These are phyloP conservation scores for Amphicarpaea edgeworthii DNA, from an alignment of 306 rosid genomes.

Conservation along the genomic window DNA sequence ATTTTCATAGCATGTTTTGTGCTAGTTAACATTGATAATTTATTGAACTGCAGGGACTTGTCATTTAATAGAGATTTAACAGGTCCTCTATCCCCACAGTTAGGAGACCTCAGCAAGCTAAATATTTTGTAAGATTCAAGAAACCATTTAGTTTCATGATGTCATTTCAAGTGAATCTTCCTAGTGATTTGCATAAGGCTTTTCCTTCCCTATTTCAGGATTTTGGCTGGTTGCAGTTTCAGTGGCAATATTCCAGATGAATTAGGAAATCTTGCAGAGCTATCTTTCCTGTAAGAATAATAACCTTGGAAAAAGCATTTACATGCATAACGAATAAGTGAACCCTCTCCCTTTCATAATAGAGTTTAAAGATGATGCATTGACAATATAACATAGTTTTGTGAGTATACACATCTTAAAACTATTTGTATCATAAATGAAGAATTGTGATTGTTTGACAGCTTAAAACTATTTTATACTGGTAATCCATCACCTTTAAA, in stretches of 20 bases:
- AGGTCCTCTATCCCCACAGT: constrained; percentile 59
- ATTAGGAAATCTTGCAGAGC: constrained; percentile 76
- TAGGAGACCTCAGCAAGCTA: constrained; percentile 66
- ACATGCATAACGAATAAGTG: constrained; percentile 5
- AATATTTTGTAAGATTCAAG: constrained; percentile 75
- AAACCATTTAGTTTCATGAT: constrained; percentile 28
- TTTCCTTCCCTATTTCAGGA: constrained; percentile 59
- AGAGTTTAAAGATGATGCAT: too few species aligned
- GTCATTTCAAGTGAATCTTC: constrained; percentile 23
- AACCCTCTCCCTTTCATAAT: neutral
- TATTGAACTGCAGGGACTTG: constrained; percentile 69
- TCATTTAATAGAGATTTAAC: constrained; percentile 69
- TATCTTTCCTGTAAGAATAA: constrained; percentile 83
- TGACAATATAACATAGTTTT: too few species aligned
- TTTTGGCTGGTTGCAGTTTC: constrained; percentile 91
- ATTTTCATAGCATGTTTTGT: constrained; percentile 36
- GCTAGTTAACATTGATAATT: constrained; percentile 32
- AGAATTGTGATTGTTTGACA: too few species aligned
- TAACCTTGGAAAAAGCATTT: neutral
- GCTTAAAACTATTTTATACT: too few species aligned
- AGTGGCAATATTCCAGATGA: constrained; percentile 81
- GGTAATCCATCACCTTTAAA: too few species aligned
- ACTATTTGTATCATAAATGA: too few species aligned
- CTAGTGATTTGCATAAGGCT: neutral
- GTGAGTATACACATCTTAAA: too few species aligned